phyloP scores from a whole-genome alignment of 176 grass and related monocot species.

The Rhynchospora breviuscula region DNA sequence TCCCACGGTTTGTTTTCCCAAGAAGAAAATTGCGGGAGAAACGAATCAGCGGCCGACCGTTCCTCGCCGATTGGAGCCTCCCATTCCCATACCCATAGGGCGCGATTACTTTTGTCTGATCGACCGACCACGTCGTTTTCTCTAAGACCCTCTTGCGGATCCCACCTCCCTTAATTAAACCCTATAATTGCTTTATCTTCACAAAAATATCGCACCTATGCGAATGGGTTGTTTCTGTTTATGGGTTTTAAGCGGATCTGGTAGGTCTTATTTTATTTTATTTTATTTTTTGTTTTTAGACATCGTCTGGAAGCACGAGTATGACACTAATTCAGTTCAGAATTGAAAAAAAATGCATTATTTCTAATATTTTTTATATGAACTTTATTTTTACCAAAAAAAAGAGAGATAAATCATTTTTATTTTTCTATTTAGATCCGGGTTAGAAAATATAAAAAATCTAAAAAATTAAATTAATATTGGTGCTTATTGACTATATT shows the following conservation, averaged over 20 bases:
- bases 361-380: not conserved
- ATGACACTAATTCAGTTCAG: not conserved
- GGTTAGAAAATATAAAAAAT: not conserved
- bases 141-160: not conserved
- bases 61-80: not conserved
- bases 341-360: too few relatives aligned
- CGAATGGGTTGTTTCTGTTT: not conserved
- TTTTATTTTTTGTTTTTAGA: not conserved
- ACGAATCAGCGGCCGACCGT: not conserved
- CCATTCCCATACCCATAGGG: not conserved
- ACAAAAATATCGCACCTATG: not conserved
- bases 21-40: not conserved
- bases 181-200: not conserved
- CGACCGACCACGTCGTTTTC: slow-evolving; percentile 6
- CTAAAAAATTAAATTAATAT: not conserved
- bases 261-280: not conserved
- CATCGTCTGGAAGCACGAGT: not conserved
- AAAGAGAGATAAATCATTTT: not conserved
- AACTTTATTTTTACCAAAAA: not conserved
- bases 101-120: not conserved
- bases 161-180: not conserved
- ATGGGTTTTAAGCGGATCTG: not conserved
- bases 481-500: not conserved
- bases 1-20: not conserved
- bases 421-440: not conserved